A percentile compares a stretch with the other conserved stretches of the same genome.
Conservation (phyloP, 208 protist species). For the Borovskyia barvae region DNA sequence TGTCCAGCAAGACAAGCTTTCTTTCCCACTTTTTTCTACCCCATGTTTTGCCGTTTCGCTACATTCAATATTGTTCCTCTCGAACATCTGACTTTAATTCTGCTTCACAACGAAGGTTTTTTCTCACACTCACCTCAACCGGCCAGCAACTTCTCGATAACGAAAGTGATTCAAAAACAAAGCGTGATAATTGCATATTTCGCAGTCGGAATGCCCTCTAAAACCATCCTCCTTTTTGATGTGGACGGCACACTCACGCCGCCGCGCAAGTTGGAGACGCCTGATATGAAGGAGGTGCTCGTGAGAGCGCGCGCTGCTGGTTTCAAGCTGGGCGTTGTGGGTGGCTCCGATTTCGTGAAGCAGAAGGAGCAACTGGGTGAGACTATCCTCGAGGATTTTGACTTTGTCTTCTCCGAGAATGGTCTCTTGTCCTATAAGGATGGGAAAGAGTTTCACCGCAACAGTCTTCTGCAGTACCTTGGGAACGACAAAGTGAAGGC, state of each 20-base stretch:
- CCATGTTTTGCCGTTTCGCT: no score
- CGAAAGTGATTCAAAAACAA: no score
- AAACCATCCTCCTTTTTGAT: conserved; percentile 95
- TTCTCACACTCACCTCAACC: no score
- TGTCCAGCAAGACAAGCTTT: no score
- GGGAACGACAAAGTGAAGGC: conserved; percentile 94
- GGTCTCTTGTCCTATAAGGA: conserved; percentile 94
- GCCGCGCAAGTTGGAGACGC: conserved; percentile 67
- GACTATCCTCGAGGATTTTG: conserved; percentile 89
- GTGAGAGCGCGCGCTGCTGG: conserved; percentile 74
- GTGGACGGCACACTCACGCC: conserved; percentile 93
- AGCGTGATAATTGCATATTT: no score
- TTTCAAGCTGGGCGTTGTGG: conserved; percentile 96
- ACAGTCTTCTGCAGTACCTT: conserved; percentile 90
- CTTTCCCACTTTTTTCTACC: no score
- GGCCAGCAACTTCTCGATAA: no score
- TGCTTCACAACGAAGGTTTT: no score
- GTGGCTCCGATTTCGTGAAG: conserved; percentile 98
- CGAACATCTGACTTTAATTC: no score
- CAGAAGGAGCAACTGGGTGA: conserved; percentile 97
- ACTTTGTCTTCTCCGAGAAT: conserved; percentile 99
- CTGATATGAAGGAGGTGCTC: conserved; percentile 92
- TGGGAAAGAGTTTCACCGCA: conserved; percentile 84
- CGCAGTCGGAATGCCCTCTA: conserved; percentile 41
- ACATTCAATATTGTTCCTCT: no score